Conservation (phyloP, 208 protist genomes). For the Leptomonas pyrrhocoris region DNA sequence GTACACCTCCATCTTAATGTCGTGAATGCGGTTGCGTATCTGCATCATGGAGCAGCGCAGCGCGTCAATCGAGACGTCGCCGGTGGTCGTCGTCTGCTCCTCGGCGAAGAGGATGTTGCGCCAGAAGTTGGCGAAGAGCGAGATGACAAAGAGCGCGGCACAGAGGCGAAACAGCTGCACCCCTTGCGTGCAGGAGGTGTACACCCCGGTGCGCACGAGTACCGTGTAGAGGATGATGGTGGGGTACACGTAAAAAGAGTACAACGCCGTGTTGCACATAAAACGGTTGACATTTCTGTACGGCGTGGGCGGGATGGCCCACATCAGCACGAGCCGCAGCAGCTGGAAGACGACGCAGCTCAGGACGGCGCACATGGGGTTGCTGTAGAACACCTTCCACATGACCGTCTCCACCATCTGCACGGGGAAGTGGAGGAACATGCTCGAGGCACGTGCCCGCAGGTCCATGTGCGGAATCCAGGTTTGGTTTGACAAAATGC, state of each 20-base stretch:
- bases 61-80: conserved; percentile 63
- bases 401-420: conserved; percentile 52
- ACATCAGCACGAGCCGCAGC: conserved; percentile 28
- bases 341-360: conserved; percentile 49
- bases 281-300: conserved; percentile 76
- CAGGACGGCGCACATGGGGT: conserved; percentile 39
- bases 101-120: conserved; percentile 53
- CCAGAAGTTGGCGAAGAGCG: conserved; percentile 59
- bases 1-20: conserved; percentile 64
- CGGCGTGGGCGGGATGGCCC: conserved; percentile 40
- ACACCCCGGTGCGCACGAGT: conserved; percentile 48
- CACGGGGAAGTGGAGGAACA: conserved; percentile 43
- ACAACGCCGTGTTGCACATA: conserved; percentile 30
- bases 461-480: conserved; percentile 53
- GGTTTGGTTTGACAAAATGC: conserved; percentile 42
- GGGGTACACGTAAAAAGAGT: conserved; percentile 42
- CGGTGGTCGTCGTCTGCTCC: conserved; percentile 39
- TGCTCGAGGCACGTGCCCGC: conserved; percentile 39
- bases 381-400: conserved; percentile 82
- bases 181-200: conserved; percentile 54
- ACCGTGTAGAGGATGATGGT: conserved; percentile 40
- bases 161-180: conserved; percentile 49
- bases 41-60: conserved; percentile 63
- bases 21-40: conserved; percentile 64
- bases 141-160: conserved; percentile 29